Conservation (phyloP, 2,329 filamentous ascomycete genomes). For the Apiospora aurea region DNA sequence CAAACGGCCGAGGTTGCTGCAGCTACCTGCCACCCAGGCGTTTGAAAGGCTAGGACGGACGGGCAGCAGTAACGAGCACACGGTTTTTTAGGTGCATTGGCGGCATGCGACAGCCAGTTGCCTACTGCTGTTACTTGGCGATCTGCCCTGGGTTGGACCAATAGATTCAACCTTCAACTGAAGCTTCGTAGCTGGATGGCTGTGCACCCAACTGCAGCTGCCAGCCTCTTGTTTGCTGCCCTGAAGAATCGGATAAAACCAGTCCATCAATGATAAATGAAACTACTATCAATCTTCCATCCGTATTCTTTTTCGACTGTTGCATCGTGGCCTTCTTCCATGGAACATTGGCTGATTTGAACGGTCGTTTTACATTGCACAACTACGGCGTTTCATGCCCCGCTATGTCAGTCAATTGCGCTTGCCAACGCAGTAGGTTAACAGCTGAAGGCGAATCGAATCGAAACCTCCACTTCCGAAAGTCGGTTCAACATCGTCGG, state of each 20-base stretch:
- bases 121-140: not conserved
- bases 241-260: not conserved
- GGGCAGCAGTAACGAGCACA: not conserved
- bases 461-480: constrained; percentile 16
- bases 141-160: not conserved
- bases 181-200: not conserved
- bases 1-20: not conserved
- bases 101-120: not conserved
- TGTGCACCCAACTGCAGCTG: not conserved
- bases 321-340: not conserved
- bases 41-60: not conserved
- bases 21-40: not conserved
- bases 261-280: not conserved
- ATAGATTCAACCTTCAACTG: not conserved
- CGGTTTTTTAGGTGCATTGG: not conserved
- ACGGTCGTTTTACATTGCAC: not conserved
- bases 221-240: not conserved
- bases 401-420: not conserved
- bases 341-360: too few relatives aligned
- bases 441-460: not conserved
- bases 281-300: not conserved
- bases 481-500: not conserved
- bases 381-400: not conserved
- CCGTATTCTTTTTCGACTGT: not conserved
- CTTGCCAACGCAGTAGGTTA: not conserved